phyloP scores from a whole-genome alignment of 2,329 filamentous ascomycete genomes.

The Fusarium buxicola region DNA sequence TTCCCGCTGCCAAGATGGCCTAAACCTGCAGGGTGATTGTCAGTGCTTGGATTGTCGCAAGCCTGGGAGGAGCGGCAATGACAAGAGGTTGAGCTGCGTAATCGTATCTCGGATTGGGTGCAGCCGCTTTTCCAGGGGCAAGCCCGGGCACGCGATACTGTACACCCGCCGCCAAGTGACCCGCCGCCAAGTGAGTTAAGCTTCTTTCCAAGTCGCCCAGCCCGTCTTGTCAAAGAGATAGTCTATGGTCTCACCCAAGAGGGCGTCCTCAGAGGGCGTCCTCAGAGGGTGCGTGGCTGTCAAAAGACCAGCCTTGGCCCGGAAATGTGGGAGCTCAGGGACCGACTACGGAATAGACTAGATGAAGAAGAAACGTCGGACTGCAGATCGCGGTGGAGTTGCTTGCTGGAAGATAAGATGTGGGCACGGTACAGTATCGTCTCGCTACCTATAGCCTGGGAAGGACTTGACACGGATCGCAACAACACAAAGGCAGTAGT shows the following conservation, averaged over 20 bases:
- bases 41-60: slow-evolving; percentile 7
- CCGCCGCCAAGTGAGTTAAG: slow-evolving; percentile 45
- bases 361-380: slow-evolving; percentile 14
- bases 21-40: slow-evolving; percentile 28
- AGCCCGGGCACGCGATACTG: slow-evolving; percentile 38
- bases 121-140: slow-evolving; percentile 42
- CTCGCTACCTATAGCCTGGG: too few species aligned
- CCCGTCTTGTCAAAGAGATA: slow-evolving; percentile 11
- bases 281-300: slow-evolving; percentile 1
- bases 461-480: too few species aligned
- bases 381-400: slow-evolving; percentile 33
- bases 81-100: slow-evolving; percentile 37
- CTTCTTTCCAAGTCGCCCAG: slow-evolving; percentile 40
- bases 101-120: slow-evolving; percentile 33
- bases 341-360: slow-evolving; percentile 17
- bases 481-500: neutral
- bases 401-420: slow-evolving; percentile 2
- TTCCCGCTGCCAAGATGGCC: slow-evolving; percentile 38
- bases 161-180: too few species aligned
- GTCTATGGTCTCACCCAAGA: neutral
- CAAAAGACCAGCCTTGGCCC: neutral
- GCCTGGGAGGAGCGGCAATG: too few species aligned
- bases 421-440: too few species aligned
- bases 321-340: slow-evolving; percentile 10
- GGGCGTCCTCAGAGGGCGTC: too few species aligned